phyloP scores from a whole-genome alignment of 2,329 filamentous ascomycete species.

The Furcasterigmium sp. region DNA sequence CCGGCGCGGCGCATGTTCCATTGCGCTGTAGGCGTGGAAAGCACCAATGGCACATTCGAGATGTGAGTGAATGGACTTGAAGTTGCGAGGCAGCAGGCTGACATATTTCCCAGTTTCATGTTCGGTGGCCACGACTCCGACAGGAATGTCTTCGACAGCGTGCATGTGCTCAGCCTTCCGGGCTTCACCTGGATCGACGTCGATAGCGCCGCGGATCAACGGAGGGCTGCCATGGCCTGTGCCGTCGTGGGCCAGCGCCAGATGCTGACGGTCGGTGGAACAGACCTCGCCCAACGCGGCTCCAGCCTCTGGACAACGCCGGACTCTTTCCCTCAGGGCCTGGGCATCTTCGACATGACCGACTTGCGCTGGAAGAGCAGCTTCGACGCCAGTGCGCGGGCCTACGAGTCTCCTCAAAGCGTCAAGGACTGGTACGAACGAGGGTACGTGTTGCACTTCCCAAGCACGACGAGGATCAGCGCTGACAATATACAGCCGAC shows the following conservation, averaged over 20 bases:
- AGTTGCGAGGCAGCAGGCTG: too few species aligned
- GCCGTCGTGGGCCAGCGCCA: neutral
- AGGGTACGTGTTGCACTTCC: slow-evolving; percentile 9
- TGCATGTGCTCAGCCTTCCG: neutral
- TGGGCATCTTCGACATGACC: slow-evolving; percentile 34
- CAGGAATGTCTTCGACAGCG: neutral
- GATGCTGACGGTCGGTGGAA: neutral
- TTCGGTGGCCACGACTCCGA: neutral
- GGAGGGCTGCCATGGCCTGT: neutral
- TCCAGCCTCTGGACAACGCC: neutral
- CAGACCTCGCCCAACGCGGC: neutral
- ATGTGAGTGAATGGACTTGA: too few species aligned
- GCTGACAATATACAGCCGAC: neutral
- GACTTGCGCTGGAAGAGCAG: slow-evolving; percentile 24
- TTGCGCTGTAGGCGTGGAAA: slow-evolving; percentile 26
- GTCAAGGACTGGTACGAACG: slow-evolving; percentile 26
- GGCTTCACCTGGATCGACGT: neutral
- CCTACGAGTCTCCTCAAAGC: slow-evolving; percentile 25
- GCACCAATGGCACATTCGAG: slow-evolving; percentile 27
- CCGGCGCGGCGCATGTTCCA: slow-evolving; percentile 21
- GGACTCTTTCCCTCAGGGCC: slow-evolving; percentile 28
- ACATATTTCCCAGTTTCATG: too few species aligned
- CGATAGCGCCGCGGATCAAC: neutral
- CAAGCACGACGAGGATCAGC: neutral
- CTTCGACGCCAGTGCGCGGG: slow-evolving; percentile 25